These are phyloP conservation scores for Mycena sanguinolenta DNA, from an alignment of 768 basidiomycete species.

Conservation along the genomic window DNA sequence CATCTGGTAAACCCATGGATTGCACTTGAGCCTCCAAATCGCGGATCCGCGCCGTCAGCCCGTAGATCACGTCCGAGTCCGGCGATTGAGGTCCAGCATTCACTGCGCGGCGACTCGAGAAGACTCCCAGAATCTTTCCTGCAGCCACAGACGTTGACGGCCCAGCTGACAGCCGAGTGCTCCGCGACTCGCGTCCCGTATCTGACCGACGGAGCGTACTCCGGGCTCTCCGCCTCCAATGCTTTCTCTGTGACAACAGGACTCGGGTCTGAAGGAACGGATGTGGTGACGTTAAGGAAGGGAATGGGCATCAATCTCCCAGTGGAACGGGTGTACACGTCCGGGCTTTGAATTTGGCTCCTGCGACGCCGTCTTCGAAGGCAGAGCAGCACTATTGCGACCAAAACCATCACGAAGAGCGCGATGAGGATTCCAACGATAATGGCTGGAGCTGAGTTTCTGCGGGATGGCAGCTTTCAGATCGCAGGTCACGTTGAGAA, in stretches of 20 bases:
- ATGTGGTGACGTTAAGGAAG: not conserved
- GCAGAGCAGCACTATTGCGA: not conserved
- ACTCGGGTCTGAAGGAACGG: not conserved
- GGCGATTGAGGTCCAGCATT: not conserved
- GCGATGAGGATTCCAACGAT: not conserved
- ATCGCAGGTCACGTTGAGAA: too few species aligned
- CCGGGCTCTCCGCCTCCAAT: not conserved
- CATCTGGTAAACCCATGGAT: not conserved
- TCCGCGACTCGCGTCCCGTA: not conserved
- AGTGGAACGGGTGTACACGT: not conserved
- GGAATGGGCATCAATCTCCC: not conserved
- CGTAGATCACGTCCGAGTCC: not conserved
- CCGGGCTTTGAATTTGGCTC: not conserved
- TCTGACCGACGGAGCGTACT: not conserved
- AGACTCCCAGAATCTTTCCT: not conserved
- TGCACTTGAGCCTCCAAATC: slow-evolving; percentile 9
- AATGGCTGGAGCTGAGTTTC: not conserved
- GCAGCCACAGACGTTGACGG: not conserved
- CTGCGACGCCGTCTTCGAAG: not conserved
- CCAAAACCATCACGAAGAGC: not conserved
- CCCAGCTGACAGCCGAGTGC: too few species aligned
- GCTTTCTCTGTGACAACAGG: not conserved
- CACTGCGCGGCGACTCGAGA: too few species aligned
- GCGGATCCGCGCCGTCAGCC: not conserved
- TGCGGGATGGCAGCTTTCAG: not conserved